phyloP scores from a whole-genome alignment of 2,329 filamentous ascomycete species.

The Ascosphaera apis region DNA sequence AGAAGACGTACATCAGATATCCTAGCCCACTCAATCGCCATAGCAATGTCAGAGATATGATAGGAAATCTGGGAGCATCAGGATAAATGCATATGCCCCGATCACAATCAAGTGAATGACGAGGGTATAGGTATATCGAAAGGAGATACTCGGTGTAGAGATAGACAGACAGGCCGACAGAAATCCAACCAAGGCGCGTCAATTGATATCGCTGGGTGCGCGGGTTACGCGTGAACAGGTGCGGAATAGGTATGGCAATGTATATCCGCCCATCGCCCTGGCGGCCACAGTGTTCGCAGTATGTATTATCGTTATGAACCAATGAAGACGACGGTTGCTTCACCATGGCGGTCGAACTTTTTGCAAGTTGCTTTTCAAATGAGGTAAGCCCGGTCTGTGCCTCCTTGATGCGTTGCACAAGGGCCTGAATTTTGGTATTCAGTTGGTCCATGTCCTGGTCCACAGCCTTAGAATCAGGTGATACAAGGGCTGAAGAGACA shows the following conservation, averaged over 20 bases:
- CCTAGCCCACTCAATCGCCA: constrained; percentile 12
- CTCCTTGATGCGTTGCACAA: constrained; percentile 18
- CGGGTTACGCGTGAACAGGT: constrained; percentile 13
- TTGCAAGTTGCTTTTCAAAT: constrained; percentile 16
- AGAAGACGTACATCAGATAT: constrained; percentile 1
- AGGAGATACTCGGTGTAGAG: constrained; percentile 25
- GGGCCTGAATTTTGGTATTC: constrained; percentile 16
- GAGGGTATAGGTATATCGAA: constrained; percentile 29
- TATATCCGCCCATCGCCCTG: constrained; percentile 11
- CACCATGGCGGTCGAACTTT: constrained; percentile 6
- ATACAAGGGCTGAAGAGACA: constrained; percentile 3
- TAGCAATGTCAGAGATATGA: constrained; percentile 31
- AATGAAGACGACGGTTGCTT: constrained; percentile 5
- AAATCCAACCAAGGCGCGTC: constrained; percentile 17
- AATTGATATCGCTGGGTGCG: constrained; percentile 11
- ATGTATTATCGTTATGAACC: constrained; percentile 3
- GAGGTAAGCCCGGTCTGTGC: constrained; percentile 18
- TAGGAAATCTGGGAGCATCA: constrained; percentile 30
- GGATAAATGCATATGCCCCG: constrained; percentile 26
- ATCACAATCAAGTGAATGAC: constrained; percentile 22
- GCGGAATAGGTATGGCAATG: constrained; percentile 14
- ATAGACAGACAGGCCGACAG: constrained; percentile 23
- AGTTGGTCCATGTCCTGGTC: constrained; percentile 17
- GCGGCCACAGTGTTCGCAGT: constrained; percentile 9
- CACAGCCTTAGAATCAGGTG: too few relatives aligned